Conservation (phyloP, 495 filamentous ascomycete genomes). For the Hypoxylon lienhwacheense region DNA sequence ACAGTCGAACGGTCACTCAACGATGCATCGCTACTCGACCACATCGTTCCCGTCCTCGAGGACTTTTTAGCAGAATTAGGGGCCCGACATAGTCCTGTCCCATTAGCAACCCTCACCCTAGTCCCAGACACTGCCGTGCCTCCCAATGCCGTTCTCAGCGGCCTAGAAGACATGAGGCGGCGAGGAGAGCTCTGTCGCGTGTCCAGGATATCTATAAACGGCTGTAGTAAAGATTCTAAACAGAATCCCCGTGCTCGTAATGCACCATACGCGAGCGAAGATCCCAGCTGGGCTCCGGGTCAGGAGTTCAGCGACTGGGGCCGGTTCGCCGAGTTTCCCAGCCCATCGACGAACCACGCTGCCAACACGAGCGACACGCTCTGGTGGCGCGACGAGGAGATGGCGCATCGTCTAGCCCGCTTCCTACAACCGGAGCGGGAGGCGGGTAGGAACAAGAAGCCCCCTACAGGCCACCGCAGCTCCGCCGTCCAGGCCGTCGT, state of each 20-base stretch:
- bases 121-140: constrained; percentile 44
- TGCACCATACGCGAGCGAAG: constrained; percentile 7
- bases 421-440: constrained; percentile 46
- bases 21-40: constrained; percentile 38
- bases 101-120: constrained; percentile 43
- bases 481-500: constrained; percentile 37
- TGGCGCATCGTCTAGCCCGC: constrained; percentile 48
- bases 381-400: constrained; percentile 53
- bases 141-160: constrained; percentile 37
- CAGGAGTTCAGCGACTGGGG: constrained; percentile 47
- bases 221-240: constrained; percentile 33
- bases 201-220: constrained; percentile 35
- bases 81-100: constrained; percentile 12
- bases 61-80: constrained; percentile 42
- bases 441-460: constrained; percentile 37
- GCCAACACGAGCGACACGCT: constrained; percentile 18
- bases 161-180: constrained; percentile 39
- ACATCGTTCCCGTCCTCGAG: constrained; percentile 43
- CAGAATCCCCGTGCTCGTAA: background rate
- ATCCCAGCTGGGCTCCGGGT: constrained; percentile 26
- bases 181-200: constrained; percentile 44
- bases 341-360: background rate
- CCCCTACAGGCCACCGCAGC: constrained; percentile 16
- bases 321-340: constrained; percentile 39
- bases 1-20: constrained; percentile 39